Evolutionary conservation across 2,329 filamentous ascomycete genomes (phyloP).

Genomic region (Purpureocillium lavendulum): DNA sequence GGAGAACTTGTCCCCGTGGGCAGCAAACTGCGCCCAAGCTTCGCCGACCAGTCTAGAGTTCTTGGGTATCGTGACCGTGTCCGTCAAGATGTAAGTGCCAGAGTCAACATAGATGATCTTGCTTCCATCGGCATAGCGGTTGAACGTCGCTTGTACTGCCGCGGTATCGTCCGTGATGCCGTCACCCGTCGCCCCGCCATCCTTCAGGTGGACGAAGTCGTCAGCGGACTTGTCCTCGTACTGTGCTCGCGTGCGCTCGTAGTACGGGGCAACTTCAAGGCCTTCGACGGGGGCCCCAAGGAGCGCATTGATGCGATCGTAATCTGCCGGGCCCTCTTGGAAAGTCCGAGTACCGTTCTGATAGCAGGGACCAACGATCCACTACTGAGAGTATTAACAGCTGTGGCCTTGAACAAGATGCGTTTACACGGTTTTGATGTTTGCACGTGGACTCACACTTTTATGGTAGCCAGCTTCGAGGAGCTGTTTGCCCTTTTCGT

Average conservation of each 20-base stretch:
- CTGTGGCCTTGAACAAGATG: no score
- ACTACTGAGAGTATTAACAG: no score
- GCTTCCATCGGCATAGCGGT: conserved; percentile 17
- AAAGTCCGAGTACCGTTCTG: no score
- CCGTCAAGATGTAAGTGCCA: conserved; percentile 32
- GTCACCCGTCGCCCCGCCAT: conserved; percentile 53
- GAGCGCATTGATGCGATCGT: no score
- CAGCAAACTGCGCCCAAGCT: conserved; percentile 37
- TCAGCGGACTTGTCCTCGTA: neutral
- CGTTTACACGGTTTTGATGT: no score
- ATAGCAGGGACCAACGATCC: no score
- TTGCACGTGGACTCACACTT: no score
- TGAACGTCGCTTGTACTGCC: conserved; percentile 17
- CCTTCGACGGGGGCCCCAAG: neutral
- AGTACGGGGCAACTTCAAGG: neutral
- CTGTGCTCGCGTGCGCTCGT: neutral
- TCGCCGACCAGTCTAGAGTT: conserved; percentile 39
- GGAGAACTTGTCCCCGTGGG: conserved; percentile 38
- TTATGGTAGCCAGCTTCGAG: no score
- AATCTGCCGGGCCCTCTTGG: no score
- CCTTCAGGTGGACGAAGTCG: conserved; percentile 6
- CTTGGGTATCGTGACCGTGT: conserved; percentile 36
- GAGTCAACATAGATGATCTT: conserved; percentile 5
- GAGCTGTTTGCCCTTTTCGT: no score
- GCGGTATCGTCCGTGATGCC: conserved; percentile 55